Base-by-base conservation (phyloP, 371 early-diverging fungal genomes). In the Parasitella parasitica region DNA sequence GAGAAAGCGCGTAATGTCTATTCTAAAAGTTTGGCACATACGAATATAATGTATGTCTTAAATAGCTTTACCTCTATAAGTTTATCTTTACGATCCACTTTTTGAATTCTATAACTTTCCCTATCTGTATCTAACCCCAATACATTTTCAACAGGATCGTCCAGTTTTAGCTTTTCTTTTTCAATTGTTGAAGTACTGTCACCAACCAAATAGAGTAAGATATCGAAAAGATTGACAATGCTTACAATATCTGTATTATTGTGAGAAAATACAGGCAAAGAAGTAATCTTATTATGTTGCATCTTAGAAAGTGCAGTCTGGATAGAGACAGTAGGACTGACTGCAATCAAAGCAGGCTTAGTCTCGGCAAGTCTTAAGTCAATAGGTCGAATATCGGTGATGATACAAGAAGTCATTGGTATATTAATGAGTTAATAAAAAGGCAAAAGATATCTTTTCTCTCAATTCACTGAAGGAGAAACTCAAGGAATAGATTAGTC, bases 181-280 rank as follows among this genome's bases (percentile, higher is more conserved):
- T 83, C 64, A 26, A 85, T 61, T 7, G 20, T 34, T 39, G 26
- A 57, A 12, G 64, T 57, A 46, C 52, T 58, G 6, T 56, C 48
- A 3, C 64, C 69, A 0, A 82, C 63, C 22, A 83, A 59, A 57
- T 84, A 85, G 13, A 78, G 58, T 18, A 85, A 63, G 5, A 86
- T 79, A 63, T 86, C 87, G 58, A 77, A 72, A 2, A 84, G 57
- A 30, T 84, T 85, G 39, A 86, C 76, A 48, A 86, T 83, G 41
- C 78, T 83, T 34, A 81, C 81, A 1, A 86, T 71, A 20, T 75
- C 73, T 1, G 82, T 76, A 36, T 78, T 68, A 49, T 75, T 71
- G 63, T 85, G 85, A 36, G 84, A 83, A 55, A 81, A 82, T 5
- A 87, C 69, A 3, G 87, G 85, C n/a, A 87, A 61, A 7, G 84